Evolutionary conservation across 371 early-diverging fungal genomes (phyloP).

Genomic region (Coemansia sp.): DNA sequence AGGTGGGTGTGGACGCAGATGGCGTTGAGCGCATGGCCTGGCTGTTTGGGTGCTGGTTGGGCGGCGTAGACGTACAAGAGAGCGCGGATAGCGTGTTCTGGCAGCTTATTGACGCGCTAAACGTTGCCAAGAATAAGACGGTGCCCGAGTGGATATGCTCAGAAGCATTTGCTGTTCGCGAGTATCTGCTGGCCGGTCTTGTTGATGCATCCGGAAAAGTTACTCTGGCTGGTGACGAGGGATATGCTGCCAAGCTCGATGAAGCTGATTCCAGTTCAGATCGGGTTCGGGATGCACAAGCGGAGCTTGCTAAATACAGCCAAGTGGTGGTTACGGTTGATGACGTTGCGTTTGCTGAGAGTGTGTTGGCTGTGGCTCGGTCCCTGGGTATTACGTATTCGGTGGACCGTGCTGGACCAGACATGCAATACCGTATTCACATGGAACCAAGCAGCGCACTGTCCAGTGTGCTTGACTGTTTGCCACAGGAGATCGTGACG

Average conservation of each 20-base stretch:
- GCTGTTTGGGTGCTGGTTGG: slow-evolving; percentile 12
- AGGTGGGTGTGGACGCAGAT: background rate
- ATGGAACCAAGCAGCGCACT: slow-evolving; percentile 22
- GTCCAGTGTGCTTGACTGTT: slow-evolving; percentile 11
- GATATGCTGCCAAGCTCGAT: background rate
- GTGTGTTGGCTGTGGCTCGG: slow-evolving; percentile 10
- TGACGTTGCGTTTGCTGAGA: background rate
- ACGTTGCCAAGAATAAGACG: background rate
- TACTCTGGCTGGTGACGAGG: background rate
- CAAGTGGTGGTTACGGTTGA: background rate
- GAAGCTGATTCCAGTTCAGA: too few relatives aligned
- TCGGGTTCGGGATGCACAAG: slow-evolving; percentile 1
- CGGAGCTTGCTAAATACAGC: slow-evolving; percentile 6
- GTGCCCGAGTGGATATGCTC: slow-evolving; percentile 16
- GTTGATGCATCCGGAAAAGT: slow-evolving; percentile 2
- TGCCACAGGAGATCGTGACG: background rate
- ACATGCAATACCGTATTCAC: background rate
- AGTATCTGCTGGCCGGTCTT: slow-evolving; percentile 22
- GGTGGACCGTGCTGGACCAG: background rate
- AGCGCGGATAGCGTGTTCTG: background rate
- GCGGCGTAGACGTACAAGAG: background rate
- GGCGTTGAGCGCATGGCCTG: background rate
- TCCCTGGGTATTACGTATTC: slow-evolving; percentile 26
- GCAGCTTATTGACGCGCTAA: background rate
- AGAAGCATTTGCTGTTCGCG: slow-evolving; percentile 14